phyloP scores from a whole-genome alignment of 169 alveolate species.

The Hepatocystis sp. region DNA sequence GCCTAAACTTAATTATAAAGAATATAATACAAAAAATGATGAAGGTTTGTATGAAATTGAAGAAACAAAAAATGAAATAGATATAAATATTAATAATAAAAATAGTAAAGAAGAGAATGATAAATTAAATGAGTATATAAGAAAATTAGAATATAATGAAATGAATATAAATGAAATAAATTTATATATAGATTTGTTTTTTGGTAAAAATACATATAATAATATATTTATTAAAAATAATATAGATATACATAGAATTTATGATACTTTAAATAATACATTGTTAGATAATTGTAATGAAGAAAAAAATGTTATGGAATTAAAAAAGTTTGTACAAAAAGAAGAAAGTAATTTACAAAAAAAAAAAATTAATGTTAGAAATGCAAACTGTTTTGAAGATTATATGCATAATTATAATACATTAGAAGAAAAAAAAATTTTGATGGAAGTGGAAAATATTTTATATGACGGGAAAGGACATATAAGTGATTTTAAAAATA shows the following conservation, averaged over 20 bases:
- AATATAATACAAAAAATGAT: too few relatives aligned
- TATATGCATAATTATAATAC: conserved; percentile 16
- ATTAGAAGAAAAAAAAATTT: conserved; percentile 32
- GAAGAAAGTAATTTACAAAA: conserved; percentile 28
- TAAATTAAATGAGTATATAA: conserved; percentile 27
- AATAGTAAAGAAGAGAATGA: conserved; percentile 65
- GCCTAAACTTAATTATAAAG: too few relatives aligned
- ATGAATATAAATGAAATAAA: conserved; percentile 28
- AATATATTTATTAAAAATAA: conserved; percentile 28
- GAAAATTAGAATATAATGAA: conserved; percentile 34
- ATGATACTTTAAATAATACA: conserved; percentile 12
- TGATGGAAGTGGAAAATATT: conserved; percentile 19
- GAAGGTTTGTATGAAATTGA: neutral
- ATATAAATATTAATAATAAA: conserved; percentile 47
- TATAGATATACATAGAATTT: conserved; percentile 44
- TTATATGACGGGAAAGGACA: conserved; percentile 26
- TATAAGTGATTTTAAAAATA: too few relatives aligned
- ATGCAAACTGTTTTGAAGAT: conserved; percentile 32
- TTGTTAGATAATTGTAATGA: conserved; percentile 58
- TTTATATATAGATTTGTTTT: conserved; percentile 42
- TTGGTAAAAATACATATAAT: conserved; percentile 56
- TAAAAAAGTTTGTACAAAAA: conserved; percentile 45
- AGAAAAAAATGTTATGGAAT: conserved; percentile 35
- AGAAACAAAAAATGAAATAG: conserved; percentile 23
- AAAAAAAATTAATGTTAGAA: conserved; percentile 48